A percentile compares a stretch with the other conserved stretches of the same genome.
These are phyloP conservation scores for Plasmodium falciparum DNA, from an alignment of 169 alveolate species.

Conservation along the genomic window DNA sequence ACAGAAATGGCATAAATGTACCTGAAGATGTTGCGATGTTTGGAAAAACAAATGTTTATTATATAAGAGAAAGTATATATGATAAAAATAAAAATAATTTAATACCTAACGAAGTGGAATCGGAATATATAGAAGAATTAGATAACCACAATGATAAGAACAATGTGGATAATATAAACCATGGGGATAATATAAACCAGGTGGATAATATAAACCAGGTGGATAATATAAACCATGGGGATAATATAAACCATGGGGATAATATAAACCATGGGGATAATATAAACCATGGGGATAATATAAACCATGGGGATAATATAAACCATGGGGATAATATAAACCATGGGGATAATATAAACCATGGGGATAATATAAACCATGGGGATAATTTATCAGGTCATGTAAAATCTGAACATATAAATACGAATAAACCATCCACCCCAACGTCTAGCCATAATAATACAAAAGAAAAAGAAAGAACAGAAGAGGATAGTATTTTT, in stretches of 20 bases:
- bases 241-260: background rate
- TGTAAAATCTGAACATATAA: no score
- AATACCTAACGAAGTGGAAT: conserved; percentile 44
- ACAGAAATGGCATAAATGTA: conserved; percentile 62
- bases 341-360: background rate
- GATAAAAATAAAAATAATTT: conserved; percentile 42
- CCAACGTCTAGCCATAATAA: background rate
- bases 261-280: background rate
- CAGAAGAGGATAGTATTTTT: background rate
- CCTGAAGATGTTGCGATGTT: conserved; percentile 74
- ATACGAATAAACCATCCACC: no score
- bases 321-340: background rate
- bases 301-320: background rate
- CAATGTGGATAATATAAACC: background rate
- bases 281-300: background rate
- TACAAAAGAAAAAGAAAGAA: background rate
- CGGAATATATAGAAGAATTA: conserved; percentile 40
- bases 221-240: no score
- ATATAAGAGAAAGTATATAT: conserved; percentile 60
- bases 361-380: background rate
- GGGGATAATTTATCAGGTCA: background rate
- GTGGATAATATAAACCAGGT: background rate
- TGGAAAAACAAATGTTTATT: conserved; percentile 63
- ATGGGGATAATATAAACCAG: background rate
- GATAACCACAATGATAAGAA: background rate